These are phyloP conservation scores for Thermothelomyces thermophilus DNA, from an alignment of 2,329 filamentous ascomycete species.

Conservation along the genomic window DNA sequence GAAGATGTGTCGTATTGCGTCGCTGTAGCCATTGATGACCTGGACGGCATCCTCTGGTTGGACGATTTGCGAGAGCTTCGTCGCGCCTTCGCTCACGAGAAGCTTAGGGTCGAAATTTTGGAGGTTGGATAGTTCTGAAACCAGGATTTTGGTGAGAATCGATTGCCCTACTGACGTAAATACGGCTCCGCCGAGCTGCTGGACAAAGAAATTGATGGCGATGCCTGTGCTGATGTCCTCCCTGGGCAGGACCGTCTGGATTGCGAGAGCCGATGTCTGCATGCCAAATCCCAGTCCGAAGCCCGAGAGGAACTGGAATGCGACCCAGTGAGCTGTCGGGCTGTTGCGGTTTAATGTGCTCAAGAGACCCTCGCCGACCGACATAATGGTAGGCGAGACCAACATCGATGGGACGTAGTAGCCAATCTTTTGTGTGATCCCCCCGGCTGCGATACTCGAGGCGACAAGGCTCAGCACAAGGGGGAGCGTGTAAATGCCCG, in stretches of 20 bases:
- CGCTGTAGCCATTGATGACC: constrained; percentile 60
- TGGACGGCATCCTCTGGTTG: constrained; percentile 40
- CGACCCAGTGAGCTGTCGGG: constrained; percentile 49
- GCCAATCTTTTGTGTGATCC: constrained; percentile 45
- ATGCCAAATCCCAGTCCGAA: constrained; percentile 54
- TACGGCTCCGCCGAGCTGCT: constrained; percentile 53
- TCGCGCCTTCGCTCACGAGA: constrained; percentile 48
- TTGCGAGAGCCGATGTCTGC: constrained; percentile 50
- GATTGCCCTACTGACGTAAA: constrained; percentile 53
- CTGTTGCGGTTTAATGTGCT: constrained; percentile 47
- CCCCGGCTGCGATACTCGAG: constrained; percentile 43
- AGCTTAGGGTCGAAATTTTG: constrained; percentile 37
- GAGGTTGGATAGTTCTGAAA: constrained; percentile 33
- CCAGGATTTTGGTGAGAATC: constrained; percentile 43
- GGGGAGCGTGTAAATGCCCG: constrained; percentile 51
- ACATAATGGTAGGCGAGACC: constrained; percentile 41
- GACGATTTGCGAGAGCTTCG: constrained; percentile 51
- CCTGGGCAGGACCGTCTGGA: constrained; percentile 46
- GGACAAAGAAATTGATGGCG: constrained; percentile 50
- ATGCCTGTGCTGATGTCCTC: constrained; percentile 50
- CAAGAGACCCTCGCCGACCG: constrained; percentile 50
- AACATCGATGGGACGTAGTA: constrained; percentile 57
- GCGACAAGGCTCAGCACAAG: constrained; percentile 50
- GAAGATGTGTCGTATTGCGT: constrained; percentile 56
- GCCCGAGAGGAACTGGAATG: constrained; percentile 52